Base-by-base conservation (phyloP, 192 early-diverging fungal genomes). In the Dispira simplex region DNA sequence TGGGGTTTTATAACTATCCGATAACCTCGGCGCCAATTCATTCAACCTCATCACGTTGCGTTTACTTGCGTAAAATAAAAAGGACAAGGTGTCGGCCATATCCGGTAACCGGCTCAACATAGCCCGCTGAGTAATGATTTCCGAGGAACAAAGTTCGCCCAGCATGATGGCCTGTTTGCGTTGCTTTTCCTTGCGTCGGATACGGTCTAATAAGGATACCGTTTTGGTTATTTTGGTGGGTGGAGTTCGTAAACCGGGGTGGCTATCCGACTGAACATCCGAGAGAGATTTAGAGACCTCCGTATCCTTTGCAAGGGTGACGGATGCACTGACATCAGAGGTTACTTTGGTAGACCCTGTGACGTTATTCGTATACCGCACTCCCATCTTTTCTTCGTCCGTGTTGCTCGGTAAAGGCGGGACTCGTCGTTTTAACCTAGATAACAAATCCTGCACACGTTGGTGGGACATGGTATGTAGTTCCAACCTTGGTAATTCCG, bases 181-280 rank as follows among this genome's bases (percentile, higher is more conserved):
- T 25, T 70, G 67, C 12, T 67, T 68, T 51, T 77, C 72, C 57
- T 77, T 77, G 8, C 64, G 72, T 45, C 76, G 76, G 53, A 77
- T 77, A 0, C 76, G 76, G 21, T 74, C 76, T 10, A 77, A 62
- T 25, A 77, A 65, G 23, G 66, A 64, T 18, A 64, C 25, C 3
- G 28, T 26, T 13, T 14, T 14, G 3, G 20, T 13, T 2, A 1
- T 26, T 28, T 12, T 3, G 25, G 0, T 56, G 9, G 54, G 54
- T 39, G 32, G 32, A 39, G 32, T 39, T 39, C 6, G 32, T 39
- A 39, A 39, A 39, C 32, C 32, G 6, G 32, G 32, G 32, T 39
- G 32, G 32, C 32, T 39, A 39, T 6, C 32, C 32, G 32, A 39
- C 6, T 39, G 32, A 6, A 39, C 32, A 6, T 39, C 32, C 32